Evolutionary conservation across 2,329 filamentous ascomycete genomes (phyloP).

Genomic region (Aspergillus sojae): DNA sequence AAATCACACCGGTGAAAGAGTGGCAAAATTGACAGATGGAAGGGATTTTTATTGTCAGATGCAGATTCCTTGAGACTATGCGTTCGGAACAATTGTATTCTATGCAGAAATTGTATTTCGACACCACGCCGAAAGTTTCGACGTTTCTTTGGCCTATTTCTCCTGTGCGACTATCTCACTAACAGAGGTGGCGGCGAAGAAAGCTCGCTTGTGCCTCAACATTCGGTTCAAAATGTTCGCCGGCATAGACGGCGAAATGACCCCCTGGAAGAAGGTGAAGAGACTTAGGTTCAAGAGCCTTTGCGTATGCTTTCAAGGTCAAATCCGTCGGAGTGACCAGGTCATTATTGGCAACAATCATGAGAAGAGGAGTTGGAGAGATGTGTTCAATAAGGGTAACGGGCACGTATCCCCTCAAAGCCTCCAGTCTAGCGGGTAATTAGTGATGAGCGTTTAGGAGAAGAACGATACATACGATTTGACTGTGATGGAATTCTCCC

Average conservation of each 20-base stretch:
- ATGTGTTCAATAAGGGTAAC: neutral
- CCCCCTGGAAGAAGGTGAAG: neutral
- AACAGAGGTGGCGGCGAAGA: too few species aligned
- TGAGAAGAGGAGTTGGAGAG: neutral
- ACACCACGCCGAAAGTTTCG: too few species aligned
- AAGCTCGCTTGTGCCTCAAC: neutral
- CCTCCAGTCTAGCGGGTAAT: neutral
- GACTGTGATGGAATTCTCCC: too few species aligned
- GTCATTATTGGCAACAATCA: neutral
- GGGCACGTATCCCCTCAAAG: neutral
- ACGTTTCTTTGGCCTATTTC: too few species aligned
- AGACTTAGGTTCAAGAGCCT: neutral
- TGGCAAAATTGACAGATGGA: too few species aligned
- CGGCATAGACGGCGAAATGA: neutral
- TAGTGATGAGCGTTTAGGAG: neutral
- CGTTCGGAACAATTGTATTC: too few species aligned
- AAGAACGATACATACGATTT: neutral
- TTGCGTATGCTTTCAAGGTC: neutral
- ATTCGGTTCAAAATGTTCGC: neutral
- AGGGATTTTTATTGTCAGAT: too few species aligned
- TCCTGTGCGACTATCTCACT: too few species aligned
- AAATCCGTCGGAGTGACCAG: neutral
- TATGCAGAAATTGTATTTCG: too few species aligned
- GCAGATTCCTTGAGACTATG: too few species aligned
- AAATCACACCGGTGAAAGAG: too few species aligned